These are phyloP conservation scores for Arthroderma sp. DNA, from an alignment of 2,329 filamentous ascomycete species.

Conservation along the genomic window DNA sequence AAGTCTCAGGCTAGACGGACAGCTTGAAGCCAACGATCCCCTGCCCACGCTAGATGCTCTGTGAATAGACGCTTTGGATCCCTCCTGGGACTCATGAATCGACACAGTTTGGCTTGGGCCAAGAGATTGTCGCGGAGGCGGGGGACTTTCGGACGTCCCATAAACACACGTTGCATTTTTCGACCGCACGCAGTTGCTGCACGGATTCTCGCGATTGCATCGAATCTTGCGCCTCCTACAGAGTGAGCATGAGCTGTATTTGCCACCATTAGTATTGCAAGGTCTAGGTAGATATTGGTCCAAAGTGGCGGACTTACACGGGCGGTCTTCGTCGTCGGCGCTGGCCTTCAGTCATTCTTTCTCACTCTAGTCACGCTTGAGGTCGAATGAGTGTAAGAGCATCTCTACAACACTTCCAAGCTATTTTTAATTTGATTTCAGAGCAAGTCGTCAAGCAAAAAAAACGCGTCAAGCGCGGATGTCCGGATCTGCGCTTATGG, in stretches of 20 bases:
- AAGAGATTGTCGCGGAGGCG: constrained; percentile 7
- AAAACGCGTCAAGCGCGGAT: background rate
- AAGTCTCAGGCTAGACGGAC: background rate
- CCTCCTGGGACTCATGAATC: background rate
- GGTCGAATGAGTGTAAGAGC: too few species aligned
- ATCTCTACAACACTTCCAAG: too few species aligned
- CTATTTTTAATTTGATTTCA: too few species aligned
- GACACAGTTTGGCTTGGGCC: background rate
- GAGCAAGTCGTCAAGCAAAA: background rate
- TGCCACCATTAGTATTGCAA: constrained; percentile 3
- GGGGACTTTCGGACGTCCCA: constrained; percentile 14
- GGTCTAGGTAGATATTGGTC: constrained; percentile 1
- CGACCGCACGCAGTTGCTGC: constrained; percentile 46
- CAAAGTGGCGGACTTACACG: constrained; percentile 24
- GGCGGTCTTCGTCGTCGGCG: constrained; percentile 31
- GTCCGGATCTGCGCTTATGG: constrained; percentile 14
- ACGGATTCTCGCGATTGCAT: constrained; percentile 48
- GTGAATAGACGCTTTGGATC: constrained; percentile 1
- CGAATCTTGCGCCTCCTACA: constrained; percentile 50
- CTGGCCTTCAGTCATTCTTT: constrained; percentile 17
- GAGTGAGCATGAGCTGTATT: constrained; percentile 40
- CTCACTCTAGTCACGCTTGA: too few species aligned
- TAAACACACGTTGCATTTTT: constrained; percentile 43
- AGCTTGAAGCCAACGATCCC: constrained; percentile 7
- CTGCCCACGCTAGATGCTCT: constrained; percentile 3